These are phyloP conservation scores for Nemania sp. DNA, from an alignment of 2,329 filamentous ascomycete species.

Conservation along the genomic window DNA sequence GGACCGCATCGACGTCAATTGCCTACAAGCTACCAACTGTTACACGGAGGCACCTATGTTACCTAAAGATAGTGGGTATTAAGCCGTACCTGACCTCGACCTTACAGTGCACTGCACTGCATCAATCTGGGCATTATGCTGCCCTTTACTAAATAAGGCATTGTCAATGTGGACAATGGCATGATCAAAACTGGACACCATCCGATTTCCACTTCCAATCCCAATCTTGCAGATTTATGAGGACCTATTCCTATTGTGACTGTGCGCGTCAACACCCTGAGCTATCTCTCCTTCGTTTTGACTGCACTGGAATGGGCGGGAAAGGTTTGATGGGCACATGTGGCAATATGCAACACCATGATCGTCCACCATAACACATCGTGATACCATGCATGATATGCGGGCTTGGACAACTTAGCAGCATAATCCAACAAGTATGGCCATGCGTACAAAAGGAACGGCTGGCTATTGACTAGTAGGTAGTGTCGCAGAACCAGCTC, in stretches of 20 bases:
- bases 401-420: neutral
- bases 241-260: neutral
- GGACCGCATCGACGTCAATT: no score
- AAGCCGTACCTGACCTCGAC: no score
- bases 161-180: no score
- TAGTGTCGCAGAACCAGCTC: slow-evolving; percentile 13
- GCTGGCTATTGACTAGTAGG: neutral
- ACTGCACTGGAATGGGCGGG: neutral
- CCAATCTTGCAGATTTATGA: neutral
- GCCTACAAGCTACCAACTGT: no score
- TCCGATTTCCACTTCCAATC: neutral
- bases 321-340: no score
- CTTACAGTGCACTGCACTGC: no score
- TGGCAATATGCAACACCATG: no score
- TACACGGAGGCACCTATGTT: no score
- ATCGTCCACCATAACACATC: neutral
- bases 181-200: no score
- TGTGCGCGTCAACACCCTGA: neutral
- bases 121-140: no score
- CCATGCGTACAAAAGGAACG: slow-evolving; percentile 16
- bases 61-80: no score
- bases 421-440: slow-evolving; percentile 1
- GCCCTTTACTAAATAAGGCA: no score
- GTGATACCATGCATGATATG: neutral
- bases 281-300: neutral